Evolutionary conservation across 1,139 yeast genomes (phyloP).

Genomic region (Taphrina communis): DNA sequence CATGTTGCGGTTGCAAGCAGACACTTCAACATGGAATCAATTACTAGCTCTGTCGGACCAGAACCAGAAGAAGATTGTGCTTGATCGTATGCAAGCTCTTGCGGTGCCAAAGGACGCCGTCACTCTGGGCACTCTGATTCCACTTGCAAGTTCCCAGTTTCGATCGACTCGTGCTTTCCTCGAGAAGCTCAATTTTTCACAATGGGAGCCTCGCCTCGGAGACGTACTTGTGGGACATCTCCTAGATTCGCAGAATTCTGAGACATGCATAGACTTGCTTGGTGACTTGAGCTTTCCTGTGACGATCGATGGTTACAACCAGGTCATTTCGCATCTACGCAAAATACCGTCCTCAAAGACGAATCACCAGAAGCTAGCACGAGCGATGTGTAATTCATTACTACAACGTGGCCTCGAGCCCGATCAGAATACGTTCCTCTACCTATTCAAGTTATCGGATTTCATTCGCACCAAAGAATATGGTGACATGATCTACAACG

Average conservation of each 20-base stretch:
- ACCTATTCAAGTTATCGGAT: background rate
- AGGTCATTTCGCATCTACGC: conserved; percentile 11
- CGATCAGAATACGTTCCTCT: conserved; percentile 1
- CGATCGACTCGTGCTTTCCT: conserved; percentile 1
- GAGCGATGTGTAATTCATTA: background rate
- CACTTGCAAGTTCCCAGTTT: conserved; percentile 1
- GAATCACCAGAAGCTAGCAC: conserved; percentile 19
- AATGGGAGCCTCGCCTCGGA: conserved; percentile 10
- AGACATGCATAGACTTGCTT: background rate
- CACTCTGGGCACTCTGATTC: conserved; percentile 17
- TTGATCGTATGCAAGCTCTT: conserved; percentile 1
- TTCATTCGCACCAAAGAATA: background rate
- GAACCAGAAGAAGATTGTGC: background rate
- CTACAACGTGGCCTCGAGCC: background rate
- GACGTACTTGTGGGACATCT: conserved; percentile 19
- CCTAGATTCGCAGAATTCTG: background rate
- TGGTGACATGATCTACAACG: conserved; percentile 13
- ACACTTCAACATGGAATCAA: conserved; percentile 25
- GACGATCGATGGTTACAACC: conserved; percentile 16
- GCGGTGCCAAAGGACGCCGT: conserved; percentile 1
- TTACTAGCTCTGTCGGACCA: conserved; percentile 3
- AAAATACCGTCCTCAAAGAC: background rate
- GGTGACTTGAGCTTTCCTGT: background rate
- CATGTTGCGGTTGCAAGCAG: conserved; percentile 6
- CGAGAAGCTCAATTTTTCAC: background rate